These are phyloP conservation scores for Theileria orientalis DNA, from an alignment of 169 alveolate genomes.

Conservation along the genomic window DNA sequence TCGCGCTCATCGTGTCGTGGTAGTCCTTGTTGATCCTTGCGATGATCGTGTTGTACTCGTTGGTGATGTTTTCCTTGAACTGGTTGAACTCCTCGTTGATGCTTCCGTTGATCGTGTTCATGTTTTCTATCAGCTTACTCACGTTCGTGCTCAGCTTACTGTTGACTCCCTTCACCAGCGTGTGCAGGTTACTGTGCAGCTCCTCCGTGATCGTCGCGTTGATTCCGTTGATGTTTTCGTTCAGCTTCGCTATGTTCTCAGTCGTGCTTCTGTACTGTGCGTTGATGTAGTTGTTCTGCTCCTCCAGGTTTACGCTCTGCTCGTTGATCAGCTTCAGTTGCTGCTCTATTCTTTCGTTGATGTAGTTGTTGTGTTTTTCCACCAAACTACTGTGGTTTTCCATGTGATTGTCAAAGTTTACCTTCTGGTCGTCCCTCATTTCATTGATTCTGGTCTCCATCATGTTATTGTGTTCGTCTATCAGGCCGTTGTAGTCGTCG, in stretches of 20 bases:
- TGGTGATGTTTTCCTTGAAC: neutral
- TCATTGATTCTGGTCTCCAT: too few relatives aligned
- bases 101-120: neutral
- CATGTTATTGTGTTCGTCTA: too few relatives aligned
- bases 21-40: neutral
- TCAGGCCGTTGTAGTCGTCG: neutral
- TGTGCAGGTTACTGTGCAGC: neutral
- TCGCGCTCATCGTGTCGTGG: neutral
- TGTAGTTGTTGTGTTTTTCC: too few relatives aligned
- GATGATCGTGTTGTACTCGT: neutral
- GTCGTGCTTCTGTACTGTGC: neutral
- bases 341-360: too few relatives aligned
- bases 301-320: neutral
- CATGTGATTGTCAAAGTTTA: too few relatives aligned
- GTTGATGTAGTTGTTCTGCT: neutral
- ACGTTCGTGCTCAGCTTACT: neutral
- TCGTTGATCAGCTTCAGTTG: too few relatives aligned
- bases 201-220: conserved; percentile 5
- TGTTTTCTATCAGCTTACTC: neutral
- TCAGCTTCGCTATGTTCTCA: neutral
- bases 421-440: too few relatives aligned
- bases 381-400: too few relatives aligned
- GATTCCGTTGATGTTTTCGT: neutral
- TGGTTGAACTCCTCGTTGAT: conserved; percentile 9
- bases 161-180: conserved; percentile 8